Evolutionary conservation across 1,284 basidiomycete genomes (phyloP), one percentile per base, ranked within the genome.

Genomic region (Hypsizygus ulmarius): DNA sequence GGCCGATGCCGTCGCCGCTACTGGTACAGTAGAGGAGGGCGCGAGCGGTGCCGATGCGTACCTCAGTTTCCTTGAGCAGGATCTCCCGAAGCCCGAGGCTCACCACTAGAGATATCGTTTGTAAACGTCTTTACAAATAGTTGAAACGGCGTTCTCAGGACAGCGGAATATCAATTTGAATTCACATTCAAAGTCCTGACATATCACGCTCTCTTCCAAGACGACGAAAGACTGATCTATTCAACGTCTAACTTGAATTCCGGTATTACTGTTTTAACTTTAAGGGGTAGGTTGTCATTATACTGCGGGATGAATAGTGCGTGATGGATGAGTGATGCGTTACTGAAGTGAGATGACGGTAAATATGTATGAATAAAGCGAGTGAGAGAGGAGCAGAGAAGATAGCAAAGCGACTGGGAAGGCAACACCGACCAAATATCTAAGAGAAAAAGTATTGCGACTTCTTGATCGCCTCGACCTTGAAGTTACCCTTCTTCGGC

Each of bases 371-470:
- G 44, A 47, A n/a, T 38, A 43, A 42, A 27, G 28, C 36, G 45
- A 15, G 7, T 14, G 8, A 30, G n/a, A 30, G 16, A 30, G 4
- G 36, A 16, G 39, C 28, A 50, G 16, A 14, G n/a, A 39, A 15
- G 28, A 44, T 16, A 41, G 41, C 37, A 40, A 27, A 12, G 7
- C 16, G 42, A 35, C 33, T 43, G 33, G 32, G 32, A 25, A 15
- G 18, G 28, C 15, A 11, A 30, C n/a, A 37, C 18, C 18, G 4
- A 35, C 21, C 12, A 25, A 25, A 25, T 7, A 7, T 25, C 66
- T 75, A 93, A 40, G 90, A 91, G 76, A 96, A 97, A 80, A 97
- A 97, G 69, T 97, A 97, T 39, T 78, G 74, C 35, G 87, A 91
- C 41, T 82, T 68, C 63, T 87, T 85, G 69, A 98, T 95, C 54